Evolutionary conservation across 139 green algal species (phyloP).

Genomic region (Trebouxia sp.): DNA sequence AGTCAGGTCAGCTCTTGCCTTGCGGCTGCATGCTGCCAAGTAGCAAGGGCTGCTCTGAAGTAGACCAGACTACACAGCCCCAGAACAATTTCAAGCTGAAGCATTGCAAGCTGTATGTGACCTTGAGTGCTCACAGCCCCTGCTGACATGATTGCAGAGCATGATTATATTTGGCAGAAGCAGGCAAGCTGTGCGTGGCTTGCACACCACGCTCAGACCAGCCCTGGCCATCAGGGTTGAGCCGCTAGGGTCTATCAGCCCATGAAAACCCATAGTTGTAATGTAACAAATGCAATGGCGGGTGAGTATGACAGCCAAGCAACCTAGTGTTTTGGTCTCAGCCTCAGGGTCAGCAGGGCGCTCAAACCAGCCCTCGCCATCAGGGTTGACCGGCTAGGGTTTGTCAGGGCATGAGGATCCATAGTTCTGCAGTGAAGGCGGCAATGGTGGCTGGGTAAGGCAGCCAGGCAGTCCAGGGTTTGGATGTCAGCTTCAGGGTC

Average conservation of each 20-base stretch:
- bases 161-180: no score
- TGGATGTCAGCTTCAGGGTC: conserved; percentile 51
- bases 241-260: conserved; percentile 29
- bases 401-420: conserved; percentile 41
- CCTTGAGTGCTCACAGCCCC: no score
- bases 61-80: no score
- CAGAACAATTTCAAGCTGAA: no score
- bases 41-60: no score
- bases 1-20: no score
- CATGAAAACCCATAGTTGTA: conserved; percentile 60
- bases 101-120: no score
- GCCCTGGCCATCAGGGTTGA: conserved; percentile 48
- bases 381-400: conserved; percentile 53
- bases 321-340: conserved; percentile 54
- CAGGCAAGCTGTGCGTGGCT: no score
- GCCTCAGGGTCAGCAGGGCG: conserved; percentile 56
- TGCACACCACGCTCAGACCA: conserved; percentile 43
- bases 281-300: conserved; percentile 49
- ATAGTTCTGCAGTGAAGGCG: conserved; percentile 67
- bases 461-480: conserved; percentile 52
- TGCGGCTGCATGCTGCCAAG: no score
- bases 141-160: no score
- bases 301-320: conserved; percentile 47
- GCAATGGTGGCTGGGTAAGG: conserved; percentile 52
- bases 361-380: conserved; percentile 42